Percentiles rank a stretch among this genome's conserved stretches.
Evolutionary conservation across 305 asterid species (phyloP).

Genomic region (Fraxinus albicans): DNA sequence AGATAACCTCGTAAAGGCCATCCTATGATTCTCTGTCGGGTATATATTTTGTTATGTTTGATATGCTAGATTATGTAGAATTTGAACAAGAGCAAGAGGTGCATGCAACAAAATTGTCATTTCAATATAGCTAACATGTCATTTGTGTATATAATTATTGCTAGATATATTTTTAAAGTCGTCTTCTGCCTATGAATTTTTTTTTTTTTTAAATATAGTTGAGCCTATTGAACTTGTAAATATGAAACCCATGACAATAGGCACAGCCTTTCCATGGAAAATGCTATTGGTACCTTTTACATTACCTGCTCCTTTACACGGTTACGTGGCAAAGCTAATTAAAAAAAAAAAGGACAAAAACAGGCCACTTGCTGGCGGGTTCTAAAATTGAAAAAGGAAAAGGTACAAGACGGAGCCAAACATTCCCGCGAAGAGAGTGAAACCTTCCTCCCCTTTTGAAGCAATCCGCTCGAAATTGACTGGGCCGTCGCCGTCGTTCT

Average conservation of each 20-base stretch:
- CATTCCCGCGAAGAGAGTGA: too few species aligned
- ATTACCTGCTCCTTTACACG: too few species aligned
- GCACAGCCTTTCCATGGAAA: background rate
- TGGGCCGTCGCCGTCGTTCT: too few species aligned
- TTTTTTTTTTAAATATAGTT: background rate
- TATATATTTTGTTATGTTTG: background rate
- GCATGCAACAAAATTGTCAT: background rate
- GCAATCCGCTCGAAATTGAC: too few species aligned
- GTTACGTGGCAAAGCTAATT: too few species aligned
- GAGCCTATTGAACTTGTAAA: background rate
- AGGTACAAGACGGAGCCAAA: too few species aligned
- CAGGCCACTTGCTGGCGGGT: too few species aligned
- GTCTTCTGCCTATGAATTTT: background rate
- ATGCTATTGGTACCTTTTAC: too few species aligned
- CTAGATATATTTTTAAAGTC: background rate
- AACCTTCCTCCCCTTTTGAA: too few species aligned
- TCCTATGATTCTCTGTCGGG: slow-evolving; percentile 9
- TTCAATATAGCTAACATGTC: background rate
- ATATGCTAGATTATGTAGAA: background rate
- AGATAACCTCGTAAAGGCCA: background rate
- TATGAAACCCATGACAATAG: background rate
- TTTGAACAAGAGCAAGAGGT: background rate
- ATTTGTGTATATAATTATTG: background rate
- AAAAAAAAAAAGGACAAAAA: too few species aligned
- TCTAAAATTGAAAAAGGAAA: too few species aligned